phyloP scores from a whole-genome alignment of 192 early-diverging fungal species.

The Coemansia sp. region DNA sequence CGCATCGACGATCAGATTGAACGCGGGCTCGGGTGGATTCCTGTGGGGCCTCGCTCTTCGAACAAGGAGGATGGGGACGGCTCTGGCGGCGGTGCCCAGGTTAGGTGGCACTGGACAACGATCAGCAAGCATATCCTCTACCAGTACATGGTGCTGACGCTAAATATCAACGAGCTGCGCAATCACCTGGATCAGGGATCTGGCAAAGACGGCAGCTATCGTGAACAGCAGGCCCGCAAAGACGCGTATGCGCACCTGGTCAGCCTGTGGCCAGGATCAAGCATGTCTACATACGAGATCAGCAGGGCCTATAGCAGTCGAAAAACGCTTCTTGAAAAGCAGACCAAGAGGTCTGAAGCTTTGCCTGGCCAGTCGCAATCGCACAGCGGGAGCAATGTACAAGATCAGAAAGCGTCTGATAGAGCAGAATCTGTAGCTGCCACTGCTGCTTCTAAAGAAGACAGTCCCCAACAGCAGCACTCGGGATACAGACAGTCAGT shows the following conservation, averaged over 20 bases:
- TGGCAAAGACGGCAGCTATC: conserved; percentile 37
- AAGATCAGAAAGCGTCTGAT: background rate
- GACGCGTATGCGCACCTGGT: conserved; percentile 54
- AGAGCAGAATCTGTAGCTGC: background rate
- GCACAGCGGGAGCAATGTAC: background rate
- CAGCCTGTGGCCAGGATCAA: conserved; percentile 48
- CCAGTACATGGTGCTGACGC: conserved; percentile 53
- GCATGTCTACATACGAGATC: conserved; percentile 56
- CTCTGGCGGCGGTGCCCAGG: conserved; percentile 30
- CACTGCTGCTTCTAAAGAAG: background rate
- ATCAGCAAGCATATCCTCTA: conserved; percentile 54
- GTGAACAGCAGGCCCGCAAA: conserved; percentile 56
- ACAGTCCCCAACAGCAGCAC: background rate
- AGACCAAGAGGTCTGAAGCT: conserved; percentile 33
- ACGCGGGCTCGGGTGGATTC: conserved; percentile 50
- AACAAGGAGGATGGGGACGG: conserved; percentile 29
- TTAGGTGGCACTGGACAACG: conserved; percentile 58
- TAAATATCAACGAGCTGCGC: conserved; percentile 51
- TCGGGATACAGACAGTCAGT: background rate
- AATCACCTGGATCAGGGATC: conserved; percentile 19
- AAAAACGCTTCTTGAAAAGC: conserved; percentile 51
- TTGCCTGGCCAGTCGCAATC: background rate
- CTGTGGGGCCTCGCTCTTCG: conserved; percentile 28
- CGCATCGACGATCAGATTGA: conserved; percentile 53
- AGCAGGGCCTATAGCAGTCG: conserved; percentile 57